Evolutionary conservation across 2,329 filamentous ascomycete genomes (phyloP), one percentile per base, ranked within the genome.

Genomic region (Cercospora berteroae): DNA sequence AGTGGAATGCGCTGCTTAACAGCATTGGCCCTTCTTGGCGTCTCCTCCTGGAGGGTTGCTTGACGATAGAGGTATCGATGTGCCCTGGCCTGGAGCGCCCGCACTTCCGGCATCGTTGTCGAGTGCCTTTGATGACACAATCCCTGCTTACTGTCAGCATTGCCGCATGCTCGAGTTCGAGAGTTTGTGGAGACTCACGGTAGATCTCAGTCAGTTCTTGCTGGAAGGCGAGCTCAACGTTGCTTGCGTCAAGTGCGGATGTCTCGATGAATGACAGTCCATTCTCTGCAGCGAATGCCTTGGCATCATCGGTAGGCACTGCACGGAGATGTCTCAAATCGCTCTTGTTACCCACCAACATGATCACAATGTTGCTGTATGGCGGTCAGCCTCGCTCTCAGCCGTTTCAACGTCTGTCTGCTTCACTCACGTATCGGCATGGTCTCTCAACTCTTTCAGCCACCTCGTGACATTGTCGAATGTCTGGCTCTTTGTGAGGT

Each of bases 201-300:
- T 98, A 99, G 84, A 99, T 99, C 86, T 99, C 95, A 97, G 95
- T 99, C 80, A 99, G 86, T 79, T 99, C 99, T 83, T 98, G 98
- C 84, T 99, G 70, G 60, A 70, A 70, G 39, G 68, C 68, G 78
- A 98, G 89, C 84, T 99, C 95, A 73, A 99, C 95, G 79, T 99
- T 99, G 88, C 93, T 98, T 76, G 95, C 95, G 80, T 99, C 95
- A 77, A 99, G 90, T 72, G 95, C 95, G 69, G 96, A 99, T 50
- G 95, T 99, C 86, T 99, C 95, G 81, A 99, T 99, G 82, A 99
- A 99, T 3, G 55, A 59, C 25, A 65, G 39, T 36, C 66, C 66
- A 63, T 77, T 75, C 87, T 75, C 80, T 96, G 94, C 97, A 66
- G 95, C 95, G 88, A 99, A 99, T 71, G 92, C 87, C 84, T 98